Evolutionary conservation across 2,329 filamentous ascomycete species (phyloP).

Genomic region (Gyromitra esculenta): DNA sequence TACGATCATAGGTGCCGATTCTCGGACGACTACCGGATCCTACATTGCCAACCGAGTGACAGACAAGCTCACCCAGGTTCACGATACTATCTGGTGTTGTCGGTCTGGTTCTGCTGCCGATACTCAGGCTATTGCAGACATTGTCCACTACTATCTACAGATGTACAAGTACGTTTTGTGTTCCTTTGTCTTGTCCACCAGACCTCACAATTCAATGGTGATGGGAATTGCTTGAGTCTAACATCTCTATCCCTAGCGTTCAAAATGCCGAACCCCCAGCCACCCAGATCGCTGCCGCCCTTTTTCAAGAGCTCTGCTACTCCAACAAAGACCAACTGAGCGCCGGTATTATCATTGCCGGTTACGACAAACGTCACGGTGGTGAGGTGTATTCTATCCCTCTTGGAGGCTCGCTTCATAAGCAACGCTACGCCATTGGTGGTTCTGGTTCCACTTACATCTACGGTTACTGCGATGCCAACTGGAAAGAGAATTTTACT

Average conservation of each 20-base stretch:
- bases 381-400: slow-evolving; percentile 98
- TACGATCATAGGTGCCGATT: slow-evolving; percentile 78
- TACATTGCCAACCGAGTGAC: slow-evolving; percentile 99
- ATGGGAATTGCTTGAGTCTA: slow-evolving; percentile 8
- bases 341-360: slow-evolving; percentile 97
- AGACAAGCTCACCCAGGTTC: slow-evolving; percentile 97
- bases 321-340: slow-evolving; percentile 90
- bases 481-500: slow-evolving; percentile 96
- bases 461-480: slow-evolving; percentile 96
- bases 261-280: slow-evolving; percentile 88
- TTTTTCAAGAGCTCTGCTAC: slow-evolving; percentile 99
- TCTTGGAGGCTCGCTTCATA: slow-evolving; percentile 94
- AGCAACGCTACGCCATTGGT: slow-evolving; percentile 93
- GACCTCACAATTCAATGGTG: not conserved
- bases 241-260: slow-evolving; percentile 66
- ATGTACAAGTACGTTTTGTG: slow-evolving; percentile 69
- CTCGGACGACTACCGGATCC: slow-evolving; percentile 93
- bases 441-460: slow-evolving; percentile 99
- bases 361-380: slow-evolving; percentile 92
- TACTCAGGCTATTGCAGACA: slow-evolving; percentile 96
- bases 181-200: not conserved
- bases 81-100: slow-evolving; percentile 99
- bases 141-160: slow-evolving; percentile 94
- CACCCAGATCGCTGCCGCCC: slow-evolving; percentile 91
- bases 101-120: slow-evolving; percentile 93